Percentiles rank a stretch among this genome's conserved stretches.
Evolutionary conservation across 1,139 yeast genomes (phyloP).

Genomic region (Lodderomyces orthopsilosis): DNA sequence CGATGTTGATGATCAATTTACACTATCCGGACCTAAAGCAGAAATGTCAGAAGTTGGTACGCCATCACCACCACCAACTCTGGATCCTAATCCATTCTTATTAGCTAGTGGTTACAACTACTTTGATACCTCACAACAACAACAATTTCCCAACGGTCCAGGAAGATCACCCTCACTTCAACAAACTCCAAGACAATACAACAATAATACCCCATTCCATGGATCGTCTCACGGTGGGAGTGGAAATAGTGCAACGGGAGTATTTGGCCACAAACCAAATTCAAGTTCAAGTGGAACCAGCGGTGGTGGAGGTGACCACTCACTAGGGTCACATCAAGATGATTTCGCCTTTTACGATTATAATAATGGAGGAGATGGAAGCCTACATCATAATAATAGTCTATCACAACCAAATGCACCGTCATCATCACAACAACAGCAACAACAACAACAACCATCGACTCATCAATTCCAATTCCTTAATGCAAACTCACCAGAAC

Average conservation of each 20-base stretch:
- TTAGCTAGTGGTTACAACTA: conserved; percentile 17
- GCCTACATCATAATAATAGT: background rate
- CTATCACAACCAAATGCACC: background rate
- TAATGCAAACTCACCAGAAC: conserved; percentile 11
- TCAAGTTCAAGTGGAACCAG: conserved; percentile 15
- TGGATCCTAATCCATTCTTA: conserved; percentile 24
- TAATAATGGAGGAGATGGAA: background rate
- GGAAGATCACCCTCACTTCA: conserved; percentile 10
- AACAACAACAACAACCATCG: background rate
- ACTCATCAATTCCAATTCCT: conserved; percentile 2
- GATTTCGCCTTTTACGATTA: conserved; percentile 10
- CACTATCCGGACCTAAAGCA: conserved; percentile 30
- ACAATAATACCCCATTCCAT: conserved; percentile 4
- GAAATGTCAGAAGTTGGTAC: conserved; percentile 12
- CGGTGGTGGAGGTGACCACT: conserved; percentile 12
- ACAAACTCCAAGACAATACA: conserved; percentile 7
- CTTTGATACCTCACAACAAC: conserved; percentile 16
- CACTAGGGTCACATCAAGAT: conserved; percentile 13
- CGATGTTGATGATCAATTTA: conserved; percentile 37
- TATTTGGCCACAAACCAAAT: conserved; percentile 11
- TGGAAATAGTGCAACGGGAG: conserved; percentile 1
- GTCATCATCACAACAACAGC: background rate
- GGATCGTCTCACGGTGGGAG: conserved; percentile 4
- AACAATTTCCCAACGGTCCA: conserved; percentile 1
- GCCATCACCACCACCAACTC: conserved; percentile 9